A percentile compares a stretch with the other conserved stretches of the same genome.
Evolutionary conservation across 2,329 filamentous ascomycete species (phyloP).

Genomic region (Sclerotinia nivalis): DNA sequence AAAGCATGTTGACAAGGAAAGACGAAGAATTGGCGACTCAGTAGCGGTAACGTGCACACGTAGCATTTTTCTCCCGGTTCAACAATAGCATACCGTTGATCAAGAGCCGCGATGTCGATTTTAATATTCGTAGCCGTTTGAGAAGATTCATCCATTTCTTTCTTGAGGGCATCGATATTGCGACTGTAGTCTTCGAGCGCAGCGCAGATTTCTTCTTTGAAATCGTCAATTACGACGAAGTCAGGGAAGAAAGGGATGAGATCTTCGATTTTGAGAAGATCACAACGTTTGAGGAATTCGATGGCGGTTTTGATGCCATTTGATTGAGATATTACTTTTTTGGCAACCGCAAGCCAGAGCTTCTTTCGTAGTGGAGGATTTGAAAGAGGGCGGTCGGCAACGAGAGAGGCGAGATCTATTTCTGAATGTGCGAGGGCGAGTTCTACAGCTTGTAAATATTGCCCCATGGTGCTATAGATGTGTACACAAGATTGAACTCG

Average conservation of each 20-base stretch:
- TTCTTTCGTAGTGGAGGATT: conserved; percentile 83
- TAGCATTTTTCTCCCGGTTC: conserved; percentile 95
- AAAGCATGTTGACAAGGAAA: conserved; percentile 99
- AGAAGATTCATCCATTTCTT: conserved; percentile 94
- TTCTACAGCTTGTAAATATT: conserved; percentile 91
- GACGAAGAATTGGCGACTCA: conserved; percentile 94
- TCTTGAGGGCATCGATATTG: conserved; percentile 83
- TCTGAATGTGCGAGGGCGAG: conserved; percentile 87
- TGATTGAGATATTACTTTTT: conserved; percentile 85
- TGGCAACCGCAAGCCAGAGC: conserved; percentile 91
- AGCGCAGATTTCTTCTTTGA: conserved; percentile 95
- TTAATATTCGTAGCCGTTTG: conserved; percentile 89
- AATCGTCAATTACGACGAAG: conserved; percentile 98
- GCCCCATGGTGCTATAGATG: conserved; percentile 95
- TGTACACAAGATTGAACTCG: conserved; percentile 93
- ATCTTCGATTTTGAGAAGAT: conserved; percentile 91
- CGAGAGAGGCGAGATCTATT: conserved; percentile 83
- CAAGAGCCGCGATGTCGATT: conserved; percentile 80
- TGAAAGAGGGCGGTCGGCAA: conserved; percentile 82
- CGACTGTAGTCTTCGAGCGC: conserved; percentile 92
- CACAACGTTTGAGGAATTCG: conserved; percentile 87
- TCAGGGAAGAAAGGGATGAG: conserved; percentile 98
- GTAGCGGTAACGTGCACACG: conserved; percentile 78
- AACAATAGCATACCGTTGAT: conserved; percentile 91
- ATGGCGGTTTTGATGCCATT: conserved; percentile 91